phyloP scores from a whole-genome alignment of 1,284 basidiomycete genomes.

The Rhodotorula sp. region DNA sequence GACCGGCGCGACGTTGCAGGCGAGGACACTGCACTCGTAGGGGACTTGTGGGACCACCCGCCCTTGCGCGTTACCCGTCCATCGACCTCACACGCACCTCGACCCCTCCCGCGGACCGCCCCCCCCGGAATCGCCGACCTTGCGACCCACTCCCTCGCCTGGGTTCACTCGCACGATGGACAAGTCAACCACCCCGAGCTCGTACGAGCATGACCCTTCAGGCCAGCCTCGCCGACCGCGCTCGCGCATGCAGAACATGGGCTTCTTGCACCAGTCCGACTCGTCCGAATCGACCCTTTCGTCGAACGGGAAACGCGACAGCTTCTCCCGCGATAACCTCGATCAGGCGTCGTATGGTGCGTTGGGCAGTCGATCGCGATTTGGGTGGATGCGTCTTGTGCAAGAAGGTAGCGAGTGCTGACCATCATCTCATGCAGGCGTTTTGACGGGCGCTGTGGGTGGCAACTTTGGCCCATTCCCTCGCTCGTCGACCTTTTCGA shows the following conservation, averaged over 20 bases:
- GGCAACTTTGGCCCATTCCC: conserved; percentile 37
- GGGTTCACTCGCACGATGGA: not conserved
- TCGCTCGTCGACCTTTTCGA: conserved; percentile 33
- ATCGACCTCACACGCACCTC: not conserved
- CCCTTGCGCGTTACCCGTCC: too few relatives aligned
- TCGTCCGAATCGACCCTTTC: conserved; percentile 18
- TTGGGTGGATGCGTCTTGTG: not conserved
- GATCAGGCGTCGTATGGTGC: conserved; percentile 29
- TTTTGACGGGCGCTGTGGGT: conserved; percentile 34
- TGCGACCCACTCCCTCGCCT: too few relatives aligned
- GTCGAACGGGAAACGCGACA: conserved; percentile 15
- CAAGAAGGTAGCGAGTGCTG: not conserved
- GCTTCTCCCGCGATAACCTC: conserved; percentile 16
- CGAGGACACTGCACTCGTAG: too few relatives aligned
- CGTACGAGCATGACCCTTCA: conserved; percentile 15
- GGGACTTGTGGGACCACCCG: too few relatives aligned
- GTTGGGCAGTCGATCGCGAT: not conserved
- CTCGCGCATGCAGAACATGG: conserved; percentile 17
- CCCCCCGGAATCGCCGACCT: too few relatives aligned
- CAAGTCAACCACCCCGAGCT: conserved; percentile 4
- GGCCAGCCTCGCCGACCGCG: conserved; percentile 6
- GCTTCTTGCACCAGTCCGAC: conserved; percentile 15
- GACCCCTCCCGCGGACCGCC: not conserved
- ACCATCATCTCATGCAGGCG: conserved; percentile 5
- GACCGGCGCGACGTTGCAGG: too few relatives aligned